Percentiles rank a stretch among this genome's conserved stretches.
Conservation (phyloP, 768 basidiomycete species). For the Naematelia encephala region DNA sequence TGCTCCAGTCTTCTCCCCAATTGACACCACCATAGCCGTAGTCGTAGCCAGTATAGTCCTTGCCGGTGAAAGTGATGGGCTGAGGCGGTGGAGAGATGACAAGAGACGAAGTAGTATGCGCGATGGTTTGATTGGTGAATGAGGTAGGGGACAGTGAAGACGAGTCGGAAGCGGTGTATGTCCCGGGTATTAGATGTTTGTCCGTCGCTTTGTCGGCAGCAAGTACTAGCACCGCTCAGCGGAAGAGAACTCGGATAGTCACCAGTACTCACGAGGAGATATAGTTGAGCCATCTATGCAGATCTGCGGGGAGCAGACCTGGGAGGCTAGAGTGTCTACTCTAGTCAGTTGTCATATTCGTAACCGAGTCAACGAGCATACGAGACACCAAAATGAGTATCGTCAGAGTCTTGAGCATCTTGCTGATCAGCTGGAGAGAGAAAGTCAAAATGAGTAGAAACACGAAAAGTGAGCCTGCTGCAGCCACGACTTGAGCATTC, state of each 20-base stretch:
- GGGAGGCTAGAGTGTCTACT: not conserved
- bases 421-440: not conserved
- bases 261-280: conserved; percentile 4
- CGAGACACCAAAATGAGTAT: not conserved
- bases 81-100: conserved; percentile 19
- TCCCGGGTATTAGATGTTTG: conserved; percentile 10
- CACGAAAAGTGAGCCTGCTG: too few species aligned
- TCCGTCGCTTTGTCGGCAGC: not conserved
- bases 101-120: not conserved
- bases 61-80: conserved; percentile 17
- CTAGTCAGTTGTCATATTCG: not conserved
- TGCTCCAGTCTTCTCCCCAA: conserved; percentile 24
- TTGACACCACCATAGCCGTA: conserved; percentile 1
- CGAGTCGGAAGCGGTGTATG: conserved; percentile 6
- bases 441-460: not conserved
- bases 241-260: too few species aligned
- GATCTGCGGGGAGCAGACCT: conserved; percentile 4
- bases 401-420: not conserved
- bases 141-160: not conserved
- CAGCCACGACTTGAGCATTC: too few species aligned
- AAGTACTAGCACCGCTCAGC: conserved; percentile 6
- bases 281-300: not conserved
- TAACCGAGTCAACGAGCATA: conserved; percentile 1
- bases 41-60: conserved; percentile 13
- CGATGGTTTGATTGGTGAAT: conserved; percentile 17